Evolutionary conservation across 1,139 yeast species (phyloP).

Genomic region (Zygosaccharomyces sapae): DNA sequence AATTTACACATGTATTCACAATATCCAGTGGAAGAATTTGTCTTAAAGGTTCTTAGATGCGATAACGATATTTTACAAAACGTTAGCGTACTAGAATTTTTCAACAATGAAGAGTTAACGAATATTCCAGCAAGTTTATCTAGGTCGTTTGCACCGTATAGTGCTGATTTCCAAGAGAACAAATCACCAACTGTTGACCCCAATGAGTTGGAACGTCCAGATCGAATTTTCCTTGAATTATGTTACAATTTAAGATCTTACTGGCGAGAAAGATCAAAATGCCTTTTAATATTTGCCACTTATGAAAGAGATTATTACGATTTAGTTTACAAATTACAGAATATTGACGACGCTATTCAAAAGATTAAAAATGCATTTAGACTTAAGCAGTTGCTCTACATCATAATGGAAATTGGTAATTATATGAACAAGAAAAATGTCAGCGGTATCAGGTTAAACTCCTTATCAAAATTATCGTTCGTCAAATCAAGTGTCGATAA

Average conservation of each 20-base stretch:
- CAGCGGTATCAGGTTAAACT: slow-evolving; percentile 75
- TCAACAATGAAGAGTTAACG: slow-evolving; percentile 65
- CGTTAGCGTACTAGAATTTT: slow-evolving; percentile 73
- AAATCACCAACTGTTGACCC: slow-evolving; percentile 54
- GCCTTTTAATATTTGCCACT: slow-evolving; percentile 61
- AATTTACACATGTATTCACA: slow-evolving; percentile 77
- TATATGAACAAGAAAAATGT: slow-evolving; percentile 94
- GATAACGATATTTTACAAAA: slow-evolving; percentile 65
- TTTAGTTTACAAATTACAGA: slow-evolving; percentile 55
- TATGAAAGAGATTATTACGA: slow-evolving; percentile 74
- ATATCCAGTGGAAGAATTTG: slow-evolving; percentile 58
- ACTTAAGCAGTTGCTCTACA: slow-evolving; percentile 62
- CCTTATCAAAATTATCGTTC: slow-evolving; percentile 76
- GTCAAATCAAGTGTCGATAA: slow-evolving; percentile 76
- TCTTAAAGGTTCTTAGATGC: slow-evolving; percentile 64
- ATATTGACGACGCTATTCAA: slow-evolving; percentile 63
- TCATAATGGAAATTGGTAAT: slow-evolving; percentile 83
- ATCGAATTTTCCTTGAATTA: slow-evolving; percentile 70
- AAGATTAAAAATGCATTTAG: slow-evolving; percentile 60
- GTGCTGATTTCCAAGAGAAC: slow-evolving; percentile 46
- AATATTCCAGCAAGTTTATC: slow-evolving; percentile 66
- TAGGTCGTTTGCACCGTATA: slow-evolving; percentile 69
- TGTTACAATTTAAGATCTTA: slow-evolving; percentile 74
- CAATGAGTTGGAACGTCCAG: slow-evolving; percentile 69
- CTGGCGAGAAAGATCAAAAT: slow-evolving; percentile 82